Evolutionary conservation across 345 rosid species (phyloP), one percentile per base, ranked within the genome.

Genomic region (Excoecaria agallocha): DNA sequence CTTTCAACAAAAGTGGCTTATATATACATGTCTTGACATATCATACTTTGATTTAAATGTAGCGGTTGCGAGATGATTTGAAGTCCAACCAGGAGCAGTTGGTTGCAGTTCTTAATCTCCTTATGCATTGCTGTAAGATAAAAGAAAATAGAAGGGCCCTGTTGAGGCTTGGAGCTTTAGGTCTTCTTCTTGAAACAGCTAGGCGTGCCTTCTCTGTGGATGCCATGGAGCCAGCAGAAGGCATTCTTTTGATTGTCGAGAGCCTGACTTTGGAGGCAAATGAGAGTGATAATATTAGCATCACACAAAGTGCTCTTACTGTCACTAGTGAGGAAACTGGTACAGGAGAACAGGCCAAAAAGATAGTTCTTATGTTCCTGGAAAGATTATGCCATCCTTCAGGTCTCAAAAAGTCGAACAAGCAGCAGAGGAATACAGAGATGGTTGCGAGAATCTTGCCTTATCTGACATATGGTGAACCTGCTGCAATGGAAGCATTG

Each of bases 391-490:
- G 89, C 81, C 94, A 93, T 67, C 97, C 99, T 62, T 85, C 88
- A 63, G 97, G 93, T 54, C 84, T 82, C 75, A 95, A 91, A 80
- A 93, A 95, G 81, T 95, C 99, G 25, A 95, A 87, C 85, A 95
- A 95, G 78, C 99, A 93, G 76, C 99, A 91, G 81, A 88, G 98
- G 86, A 93, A 95, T 85, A 89, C 99, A 17, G 99, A 95, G 87
- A 95, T 93, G 98, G 99, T 95, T 72, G 99, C 99, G 39, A 88
- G 98, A 85, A 95, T 95, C 74, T 86, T 95, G 84, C 99, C 99
- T 5, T 93, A 91, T 81, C 84, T 95, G 80, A 95, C 99, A 68
- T 95, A 95, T 80, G 99, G 99, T 82, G 98, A 95, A 85, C 91
- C 99, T 76, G 97, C 94, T 77, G 99, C 99, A 3, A 95, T 93